Conservation (phyloP, 306 rosid species). For the Amphicarpaea edgeworthii region DNA sequence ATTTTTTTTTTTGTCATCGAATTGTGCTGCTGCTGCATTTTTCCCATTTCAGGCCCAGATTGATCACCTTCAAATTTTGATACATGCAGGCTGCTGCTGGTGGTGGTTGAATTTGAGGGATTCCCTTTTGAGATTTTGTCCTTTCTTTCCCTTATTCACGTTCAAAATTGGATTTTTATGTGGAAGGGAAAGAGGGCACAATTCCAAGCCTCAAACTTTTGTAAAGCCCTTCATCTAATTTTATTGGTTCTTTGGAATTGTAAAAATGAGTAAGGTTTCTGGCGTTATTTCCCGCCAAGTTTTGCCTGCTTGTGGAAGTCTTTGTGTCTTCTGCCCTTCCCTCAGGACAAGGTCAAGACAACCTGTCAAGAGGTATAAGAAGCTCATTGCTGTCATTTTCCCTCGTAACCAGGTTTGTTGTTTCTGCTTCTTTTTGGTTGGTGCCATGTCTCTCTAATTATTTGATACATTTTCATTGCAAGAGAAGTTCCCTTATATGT, state of each 20-base stretch:
- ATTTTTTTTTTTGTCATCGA: slow-evolving; percentile 5
- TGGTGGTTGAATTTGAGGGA: slow-evolving; percentile 51
- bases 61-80: slow-evolving; percentile 41
- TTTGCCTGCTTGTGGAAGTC: slow-evolving; percentile 87
- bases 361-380: slow-evolving; percentile 99
- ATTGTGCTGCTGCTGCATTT: slow-evolving; percentile 42
- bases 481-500: too few relatives aligned
- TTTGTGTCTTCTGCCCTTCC: slow-evolving; percentile 90
- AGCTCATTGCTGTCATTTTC: slow-evolving; percentile 89
- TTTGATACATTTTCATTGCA: too few relatives aligned
- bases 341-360: slow-evolving; percentile 95
- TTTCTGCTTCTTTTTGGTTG: slow-evolving; percentile 4
- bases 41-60: slow-evolving; percentile 11
- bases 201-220: slow-evolving; percentile 22
- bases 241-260: slow-evolving; percentile 25
- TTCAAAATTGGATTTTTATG: slow-evolving; percentile 38
- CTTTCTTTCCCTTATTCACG: slow-evolving; percentile 75
- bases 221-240: slow-evolving; percentile 13
- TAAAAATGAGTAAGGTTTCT: slow-evolving; percentile 67
- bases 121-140: slow-evolving; percentile 47
- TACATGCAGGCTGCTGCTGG: slow-evolving; percentile 60
- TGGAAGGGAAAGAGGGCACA: slow-evolving; percentile 72
- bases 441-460: slow-evolving; percentile 10
- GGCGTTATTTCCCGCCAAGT: slow-evolving; percentile 94
- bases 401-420: slow-evolving; percentile 83